A percentile compares a stretch with the other conserved stretches of the same genome.
phyloP scores from a whole-genome alignment of 805 yeast species.

The Metschnikowia anglica region DNA sequence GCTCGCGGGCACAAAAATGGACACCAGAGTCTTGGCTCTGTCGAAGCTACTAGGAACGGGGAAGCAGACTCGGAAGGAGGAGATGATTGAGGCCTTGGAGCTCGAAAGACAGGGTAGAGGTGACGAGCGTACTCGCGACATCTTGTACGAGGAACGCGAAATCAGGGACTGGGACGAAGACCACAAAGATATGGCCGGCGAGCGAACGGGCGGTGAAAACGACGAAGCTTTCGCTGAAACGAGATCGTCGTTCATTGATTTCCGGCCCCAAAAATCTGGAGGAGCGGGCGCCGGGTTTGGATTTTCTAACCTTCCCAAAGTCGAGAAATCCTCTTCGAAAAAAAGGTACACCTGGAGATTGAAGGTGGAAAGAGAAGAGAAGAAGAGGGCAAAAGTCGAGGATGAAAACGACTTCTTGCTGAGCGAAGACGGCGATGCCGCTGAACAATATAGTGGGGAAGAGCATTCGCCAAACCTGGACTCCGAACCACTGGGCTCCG shows the following conservation, averaged over 20 bases:
- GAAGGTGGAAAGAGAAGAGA: slow-evolving; percentile 38
- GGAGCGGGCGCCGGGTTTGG: slow-evolving; percentile 72
- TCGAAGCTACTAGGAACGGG: slow-evolving; percentile 80
- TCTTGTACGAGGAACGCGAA: slow-evolving; percentile 68
- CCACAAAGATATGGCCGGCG: slow-evolving; percentile 2
- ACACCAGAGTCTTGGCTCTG: slow-evolving; percentile 66
- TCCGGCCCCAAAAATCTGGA: slow-evolving; percentile 60
- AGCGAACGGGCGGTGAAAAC: not conserved
- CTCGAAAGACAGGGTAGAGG: slow-evolving; percentile 72
- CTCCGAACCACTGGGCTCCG: slow-evolving; percentile 10
- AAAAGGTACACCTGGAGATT: slow-evolving; percentile 72
- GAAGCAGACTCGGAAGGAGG: slow-evolving; percentile 62
- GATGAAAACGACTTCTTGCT: slow-evolving; percentile 62
- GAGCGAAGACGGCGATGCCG: slow-evolving; percentile 28
- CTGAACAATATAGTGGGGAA: slow-evolving; percentile 23
- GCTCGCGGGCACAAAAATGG: slow-evolving; percentile 64
- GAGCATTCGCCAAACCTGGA: slow-evolving; percentile 17
- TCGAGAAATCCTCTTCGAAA: slow-evolving; percentile 31
- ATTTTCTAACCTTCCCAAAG: slow-evolving; percentile 54
- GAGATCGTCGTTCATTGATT: slow-evolving; percentile 58
- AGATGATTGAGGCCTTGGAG: slow-evolving; percentile 70
- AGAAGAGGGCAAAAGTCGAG: slow-evolving; percentile 43
- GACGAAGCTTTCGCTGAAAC: slow-evolving; percentile 18
- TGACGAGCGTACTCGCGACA: slow-evolving; percentile 56
- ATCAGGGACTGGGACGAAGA: slow-evolving; percentile 56